Evolutionary conservation across 768 basidiomycete species (phyloP).

Genomic region (Boletellus sp.): DNA sequence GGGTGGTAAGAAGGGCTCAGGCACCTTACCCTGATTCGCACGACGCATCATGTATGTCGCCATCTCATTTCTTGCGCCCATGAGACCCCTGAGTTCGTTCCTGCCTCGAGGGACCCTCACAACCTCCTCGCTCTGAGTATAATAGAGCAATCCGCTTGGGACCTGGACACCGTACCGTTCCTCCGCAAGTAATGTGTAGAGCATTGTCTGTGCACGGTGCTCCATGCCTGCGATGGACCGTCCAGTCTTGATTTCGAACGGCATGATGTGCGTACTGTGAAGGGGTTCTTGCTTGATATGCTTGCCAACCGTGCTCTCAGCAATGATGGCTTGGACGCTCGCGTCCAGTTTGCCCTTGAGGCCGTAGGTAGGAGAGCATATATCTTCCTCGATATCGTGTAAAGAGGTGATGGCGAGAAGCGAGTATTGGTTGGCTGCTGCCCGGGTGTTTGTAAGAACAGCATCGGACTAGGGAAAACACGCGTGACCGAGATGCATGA

Average conservation of each 20-base stretch:
- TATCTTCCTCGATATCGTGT: constrained; percentile 93
- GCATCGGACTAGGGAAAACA: constrained; percentile 49
- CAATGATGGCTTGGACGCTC: constrained; percentile 67
- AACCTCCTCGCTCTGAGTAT: constrained; percentile 88
- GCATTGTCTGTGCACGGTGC: constrained; percentile 96
- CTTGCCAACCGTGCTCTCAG: constrained; percentile 38
- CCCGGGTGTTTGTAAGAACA: constrained; percentile 63
- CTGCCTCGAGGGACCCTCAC: constrained; percentile 73
- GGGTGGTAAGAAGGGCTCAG: constrained; percentile 71
- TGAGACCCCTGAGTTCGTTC: constrained; percentile 81
- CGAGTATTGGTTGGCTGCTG: constrained; percentile 44
- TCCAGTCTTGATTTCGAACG: constrained; percentile 97
- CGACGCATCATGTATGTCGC: constrained; percentile 71
- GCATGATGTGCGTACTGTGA: constrained; percentile 41
- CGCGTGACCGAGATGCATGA: not conserved
- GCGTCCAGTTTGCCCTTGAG: constrained; percentile 96
- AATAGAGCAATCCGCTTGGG: constrained; percentile 83
- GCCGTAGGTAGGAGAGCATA: constrained; percentile 94
- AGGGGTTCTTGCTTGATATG: constrained; percentile 15
- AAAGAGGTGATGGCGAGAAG: constrained; percentile 70
- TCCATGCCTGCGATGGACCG: constrained; percentile 74
- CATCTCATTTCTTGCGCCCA: constrained; percentile 82
- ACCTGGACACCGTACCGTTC: constrained; percentile 88
- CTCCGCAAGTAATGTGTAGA: constrained; percentile 86
- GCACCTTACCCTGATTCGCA: constrained; percentile 20